Percentiles rank a stretch among this genome's conserved stretches.
phyloP scores from a whole-genome alignment of 2,329 filamentous ascomycete genomes.

The Phoma sp. region DNA sequence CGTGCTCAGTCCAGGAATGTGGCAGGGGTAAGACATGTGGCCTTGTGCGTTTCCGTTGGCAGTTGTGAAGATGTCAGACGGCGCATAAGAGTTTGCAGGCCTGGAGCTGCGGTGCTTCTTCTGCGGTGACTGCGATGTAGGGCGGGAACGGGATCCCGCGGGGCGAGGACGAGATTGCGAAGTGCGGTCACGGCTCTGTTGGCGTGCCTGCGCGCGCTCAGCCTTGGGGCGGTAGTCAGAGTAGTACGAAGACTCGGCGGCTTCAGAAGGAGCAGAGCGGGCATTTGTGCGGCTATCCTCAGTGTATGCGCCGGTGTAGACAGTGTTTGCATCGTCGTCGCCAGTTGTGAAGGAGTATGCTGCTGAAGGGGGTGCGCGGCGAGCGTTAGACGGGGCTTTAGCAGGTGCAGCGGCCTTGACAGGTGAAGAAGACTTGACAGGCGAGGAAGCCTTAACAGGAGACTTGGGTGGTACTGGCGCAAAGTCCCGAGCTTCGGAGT shows the following conservation, averaged over 20 bases:
- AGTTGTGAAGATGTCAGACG: conserved; percentile 48
- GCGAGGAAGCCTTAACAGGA: conserved; percentile 20
- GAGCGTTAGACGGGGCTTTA: conserved; percentile 27
- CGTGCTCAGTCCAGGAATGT: conserved; percentile 60
- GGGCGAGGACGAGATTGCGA: conserved; percentile 26
- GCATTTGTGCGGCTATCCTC: conserved; percentile 44
- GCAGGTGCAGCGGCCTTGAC: conserved; percentile 17
- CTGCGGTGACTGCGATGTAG: conserved; percentile 41
- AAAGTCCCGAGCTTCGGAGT: conserved; percentile 13
- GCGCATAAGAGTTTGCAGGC: conserved; percentile 25
- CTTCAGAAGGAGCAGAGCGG: conserved; percentile 24
- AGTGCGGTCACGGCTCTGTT: conserved; percentile 28
- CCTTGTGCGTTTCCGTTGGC: conserved; percentile 51
- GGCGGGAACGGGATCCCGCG: conserved; percentile 33
- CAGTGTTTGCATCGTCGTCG: conserved; percentile 55
- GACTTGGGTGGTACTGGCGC: conserved; percentile 22
- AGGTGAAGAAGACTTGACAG: conserved; percentile 17
- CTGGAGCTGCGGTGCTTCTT: conserved; percentile 43
- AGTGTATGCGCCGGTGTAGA: conserved; percentile 51
- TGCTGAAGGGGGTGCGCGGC: conserved; percentile 44
- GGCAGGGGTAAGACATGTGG: conserved; percentile 63
- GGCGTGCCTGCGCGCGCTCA: conserved; percentile 34
- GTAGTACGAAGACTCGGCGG: conserved; percentile 48
- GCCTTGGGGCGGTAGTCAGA: conserved; percentile 50
- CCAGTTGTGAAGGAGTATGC: conserved; percentile 59